Evolutionary conservation across 805 yeast genomes (phyloP), one percentile per base, ranked within the genome.

Genomic region (Clavispora santaluciae): DNA sequence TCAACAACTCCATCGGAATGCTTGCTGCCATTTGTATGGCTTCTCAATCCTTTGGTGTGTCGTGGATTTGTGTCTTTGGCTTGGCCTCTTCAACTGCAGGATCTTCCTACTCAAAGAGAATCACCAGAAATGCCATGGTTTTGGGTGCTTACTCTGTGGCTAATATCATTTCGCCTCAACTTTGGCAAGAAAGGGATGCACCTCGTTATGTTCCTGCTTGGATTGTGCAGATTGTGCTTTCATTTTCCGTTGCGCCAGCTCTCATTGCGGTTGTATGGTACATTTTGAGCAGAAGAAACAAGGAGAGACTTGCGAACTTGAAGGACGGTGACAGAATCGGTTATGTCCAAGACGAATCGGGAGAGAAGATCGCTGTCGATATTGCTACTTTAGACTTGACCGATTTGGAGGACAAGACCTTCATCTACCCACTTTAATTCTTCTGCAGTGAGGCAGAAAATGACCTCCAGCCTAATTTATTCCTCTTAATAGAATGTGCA

Each of bases 151-250:
- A 72, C 43, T 63, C 75, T 43, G 46, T 76, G 37, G 63, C 77
- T 7, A 78, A 78, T 48, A 65, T 78, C 25, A 70, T 77, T 22
- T 71, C 79, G 4, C 81, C 83, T 4, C 83, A 77, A 53, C 51
- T 78, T 25, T 78, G 81, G 81, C 64, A 66, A 52, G 59, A 51
- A 7, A 55, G 50, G n/a, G 72, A 71, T 46, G 64, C 70, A 6
- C 81, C 82, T 36, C 46, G 53, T 12, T 60, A 56, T 29, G 45
- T 48, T 15, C 51, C 57, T 5, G 59, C 63, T 10, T 55, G 83
- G 83, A 61, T 70, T 39, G 78, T 76, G 9, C 83, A 77, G 51
- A 73, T 77, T 37, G 78, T 76, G 9, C 48, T 75, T n/a, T 66
- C 77, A 8, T 78, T 74, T 53, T 57, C 64, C 28, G 31, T 61